Evolutionary conservation across 805 yeast genomes (phyloP).

Genomic region (Lipomyces lipofer): DNA sequence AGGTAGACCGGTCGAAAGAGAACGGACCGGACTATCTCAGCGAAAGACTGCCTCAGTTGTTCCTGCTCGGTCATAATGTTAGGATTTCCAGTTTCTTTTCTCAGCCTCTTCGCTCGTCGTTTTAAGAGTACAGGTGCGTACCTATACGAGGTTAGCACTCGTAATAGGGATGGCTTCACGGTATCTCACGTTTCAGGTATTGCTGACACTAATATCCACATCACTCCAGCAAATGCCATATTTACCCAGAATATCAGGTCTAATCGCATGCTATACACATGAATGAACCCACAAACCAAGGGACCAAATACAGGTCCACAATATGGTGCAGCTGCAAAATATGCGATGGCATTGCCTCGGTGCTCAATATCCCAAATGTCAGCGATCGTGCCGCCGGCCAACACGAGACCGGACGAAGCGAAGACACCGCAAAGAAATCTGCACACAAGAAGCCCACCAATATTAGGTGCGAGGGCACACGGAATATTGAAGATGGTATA

Average conservation of each 20-base stretch:
- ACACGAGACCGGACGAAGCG: slow-evolving; percentile 74
- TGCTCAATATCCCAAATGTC: slow-evolving; percentile 79
- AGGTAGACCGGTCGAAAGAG: slow-evolving; percentile 67
- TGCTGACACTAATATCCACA: slow-evolving; percentile 64
- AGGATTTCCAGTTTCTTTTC: not conserved
- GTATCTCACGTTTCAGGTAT: slow-evolving; percentile 59
- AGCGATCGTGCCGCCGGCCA: slow-evolving; percentile 88
- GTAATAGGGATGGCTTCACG: too few relatives aligned
- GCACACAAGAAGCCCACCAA: slow-evolving; percentile 75
- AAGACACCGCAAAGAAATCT: slow-evolving; percentile 85
- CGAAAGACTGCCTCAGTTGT: slow-evolving; percentile 65
- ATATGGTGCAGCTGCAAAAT: slow-evolving; percentile 87
- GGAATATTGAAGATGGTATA: slow-evolving; percentile 82
- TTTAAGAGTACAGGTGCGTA: slow-evolving; percentile 77
- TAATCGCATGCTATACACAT: slow-evolving; percentile 57
- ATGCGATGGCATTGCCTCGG: slow-evolving; percentile 85
- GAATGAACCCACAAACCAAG: slow-evolving; percentile 79
- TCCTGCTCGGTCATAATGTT: slow-evolving; percentile 46
- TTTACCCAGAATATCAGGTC: slow-evolving; percentile 84
- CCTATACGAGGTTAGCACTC: too few relatives aligned
- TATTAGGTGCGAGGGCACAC: slow-evolving; percentile 77
- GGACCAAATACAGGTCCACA: slow-evolving; percentile 92
- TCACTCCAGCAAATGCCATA: slow-evolving; percentile 83
- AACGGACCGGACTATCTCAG: slow-evolving; percentile 65
- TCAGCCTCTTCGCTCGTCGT: slow-evolving; percentile 54